Base-by-base conservation (phyloP, 371 early-diverging fungal species). In the Mucor racemosus region DNA sequence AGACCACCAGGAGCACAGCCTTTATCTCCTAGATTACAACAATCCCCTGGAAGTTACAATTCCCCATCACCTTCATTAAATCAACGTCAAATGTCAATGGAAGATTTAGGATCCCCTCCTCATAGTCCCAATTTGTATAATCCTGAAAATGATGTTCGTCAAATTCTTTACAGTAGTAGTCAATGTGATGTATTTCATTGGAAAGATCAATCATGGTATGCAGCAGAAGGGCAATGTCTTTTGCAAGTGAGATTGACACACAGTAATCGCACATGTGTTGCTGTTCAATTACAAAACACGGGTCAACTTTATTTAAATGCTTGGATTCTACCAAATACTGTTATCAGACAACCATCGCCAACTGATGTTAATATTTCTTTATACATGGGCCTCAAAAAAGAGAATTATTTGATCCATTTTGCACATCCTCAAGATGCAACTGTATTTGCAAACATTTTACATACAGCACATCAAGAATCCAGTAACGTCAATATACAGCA, bases 161-260 rank as follows among this genome's bases (percentile, higher is more conserved):
- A 75, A 53, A 59, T 81, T 0, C 58, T 81, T 15, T 81, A 68
- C 46, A 78, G 70, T 8, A 73, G 70, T 34, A 69, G 64, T 15
- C 69, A 72, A 34, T 82, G 82, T 50, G 74, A 76, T 55, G 82
- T 80, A 15, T 82, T 82, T 46, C 80, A 78, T 58, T 82, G 82
- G 82, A 74, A 78, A 21, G 74, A 78, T 31, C 64, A 82, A 13
- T 68, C 77, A 10, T 82, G 82, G 82, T 78, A 76, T 56, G 76
- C 82, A 1, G 78, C 75, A 0, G 80, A 82, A 31, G 74, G 76
- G 10, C 64, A 66, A 31, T 82, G 82, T 36, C 33, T 71, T 17
- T 39, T 79, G 6, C 73, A 77, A n/a, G 75, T 82, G 11, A 69
- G 73, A 39, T 58, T 74, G 15, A 75, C 82, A 3, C 66, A 73